These are phyloP conservation scores for Cladophialophora chaetospira DNA, from an alignment of 2,329 filamentous ascomycete genomes.

Conservation along the genomic window DNA sequence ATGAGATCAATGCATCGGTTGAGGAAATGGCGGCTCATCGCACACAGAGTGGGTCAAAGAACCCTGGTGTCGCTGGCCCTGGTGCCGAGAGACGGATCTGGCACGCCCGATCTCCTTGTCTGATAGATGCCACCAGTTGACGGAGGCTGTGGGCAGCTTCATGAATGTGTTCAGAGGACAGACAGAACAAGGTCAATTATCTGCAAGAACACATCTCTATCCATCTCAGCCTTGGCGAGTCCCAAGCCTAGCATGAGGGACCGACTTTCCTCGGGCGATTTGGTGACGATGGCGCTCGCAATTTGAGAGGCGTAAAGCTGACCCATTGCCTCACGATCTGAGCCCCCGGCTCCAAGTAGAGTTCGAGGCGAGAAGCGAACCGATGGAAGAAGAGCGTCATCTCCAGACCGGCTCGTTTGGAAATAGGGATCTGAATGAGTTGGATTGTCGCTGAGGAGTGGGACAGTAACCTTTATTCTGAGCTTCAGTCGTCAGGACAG, in stretches of 20 bases:
- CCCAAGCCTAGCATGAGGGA: slow-evolving; percentile 54
- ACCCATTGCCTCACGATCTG: slow-evolving; percentile 77
- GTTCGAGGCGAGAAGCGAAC: slow-evolving; percentile 83
- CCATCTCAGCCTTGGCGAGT: slow-evolving; percentile 35
- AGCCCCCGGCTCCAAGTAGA: slow-evolving; percentile 77
- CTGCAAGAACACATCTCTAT: slow-evolving; percentile 31
- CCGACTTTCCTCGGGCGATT: slow-evolving; percentile 64
- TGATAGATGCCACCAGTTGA: slow-evolving; percentile 32
- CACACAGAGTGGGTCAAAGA: slow-evolving; percentile 23
- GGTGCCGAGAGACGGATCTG: slow-evolving; percentile 37
- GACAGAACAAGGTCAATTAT: slow-evolving; percentile 32
- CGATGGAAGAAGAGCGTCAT: slow-evolving; percentile 69
- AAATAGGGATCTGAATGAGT: slow-evolving; percentile 41
- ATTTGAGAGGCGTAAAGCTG: slow-evolving; percentile 90
- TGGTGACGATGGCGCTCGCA: slow-evolving; percentile 73
- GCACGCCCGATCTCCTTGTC: slow-evolving; percentile 39
- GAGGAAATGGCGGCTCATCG: slow-evolving; percentile 65
- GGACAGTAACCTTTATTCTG: slow-evolving; percentile 52
- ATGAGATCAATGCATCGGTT: slow-evolving; percentile 76
- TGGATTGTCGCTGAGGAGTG: slow-evolving; percentile 70
- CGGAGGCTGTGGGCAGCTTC: not conserved
- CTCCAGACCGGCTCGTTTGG: slow-evolving; percentile 47
- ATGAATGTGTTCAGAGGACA: slow-evolving; percentile 23
- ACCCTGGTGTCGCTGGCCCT: slow-evolving; percentile 27
- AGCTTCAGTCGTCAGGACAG: slow-evolving; percentile 35